Evolutionary conservation across 2,329 filamentous ascomycete species (phyloP).

Genomic region (Rosellinia necatrix): DNA sequence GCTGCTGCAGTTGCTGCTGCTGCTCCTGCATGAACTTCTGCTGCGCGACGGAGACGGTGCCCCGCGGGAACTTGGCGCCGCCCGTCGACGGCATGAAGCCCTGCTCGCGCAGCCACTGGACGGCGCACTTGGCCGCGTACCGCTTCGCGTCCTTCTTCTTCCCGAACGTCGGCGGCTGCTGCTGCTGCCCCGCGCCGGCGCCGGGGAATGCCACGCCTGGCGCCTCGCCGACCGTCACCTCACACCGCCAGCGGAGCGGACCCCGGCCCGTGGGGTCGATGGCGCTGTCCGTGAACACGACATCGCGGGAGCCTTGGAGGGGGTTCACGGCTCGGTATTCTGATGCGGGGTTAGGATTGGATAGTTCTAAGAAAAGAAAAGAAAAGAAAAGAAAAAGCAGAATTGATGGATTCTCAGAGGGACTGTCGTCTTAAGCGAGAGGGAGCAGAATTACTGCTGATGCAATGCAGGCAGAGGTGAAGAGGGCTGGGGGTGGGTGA

Average conservation of each 20-base stretch:
- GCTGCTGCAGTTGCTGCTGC: neutral
- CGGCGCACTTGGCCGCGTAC: conserved; percentile 55
- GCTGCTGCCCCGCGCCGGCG: conserved; percentile 28
- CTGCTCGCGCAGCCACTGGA: conserved; percentile 46
- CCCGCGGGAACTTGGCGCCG: conserved; percentile 20
- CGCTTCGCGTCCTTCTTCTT: conserved; percentile 60
- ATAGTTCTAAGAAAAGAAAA: no score
- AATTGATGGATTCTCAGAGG: no score
- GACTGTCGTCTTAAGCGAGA: no score
- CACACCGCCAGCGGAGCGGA: conserved; percentile 33
- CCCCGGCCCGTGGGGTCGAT: conserved; percentile 12
- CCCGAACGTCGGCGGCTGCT: conserved; percentile 49
- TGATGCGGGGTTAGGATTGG: conserved; percentile 35
- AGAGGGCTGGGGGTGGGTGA: conserved; percentile 31
- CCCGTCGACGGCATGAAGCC: conserved; percentile 35
- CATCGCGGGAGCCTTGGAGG: neutral
- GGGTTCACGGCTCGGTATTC: conserved; percentile 40
- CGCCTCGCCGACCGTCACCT: conserved; percentile 36
- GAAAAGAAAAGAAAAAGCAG: no score
- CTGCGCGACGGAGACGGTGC: no score
- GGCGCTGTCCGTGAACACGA: conserved; percentile 31
- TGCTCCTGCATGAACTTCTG: no score
- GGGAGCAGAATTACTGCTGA: no score
- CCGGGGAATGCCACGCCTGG: conserved; percentile 25
- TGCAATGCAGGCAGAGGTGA: no score